Percentiles rank a stretch among this genome's conserved stretches.
These are phyloP conservation scores for Sporisorium graminicola DNA, from an alignment of 1,284 basidiomycete species.

Conservation along the genomic window DNA sequence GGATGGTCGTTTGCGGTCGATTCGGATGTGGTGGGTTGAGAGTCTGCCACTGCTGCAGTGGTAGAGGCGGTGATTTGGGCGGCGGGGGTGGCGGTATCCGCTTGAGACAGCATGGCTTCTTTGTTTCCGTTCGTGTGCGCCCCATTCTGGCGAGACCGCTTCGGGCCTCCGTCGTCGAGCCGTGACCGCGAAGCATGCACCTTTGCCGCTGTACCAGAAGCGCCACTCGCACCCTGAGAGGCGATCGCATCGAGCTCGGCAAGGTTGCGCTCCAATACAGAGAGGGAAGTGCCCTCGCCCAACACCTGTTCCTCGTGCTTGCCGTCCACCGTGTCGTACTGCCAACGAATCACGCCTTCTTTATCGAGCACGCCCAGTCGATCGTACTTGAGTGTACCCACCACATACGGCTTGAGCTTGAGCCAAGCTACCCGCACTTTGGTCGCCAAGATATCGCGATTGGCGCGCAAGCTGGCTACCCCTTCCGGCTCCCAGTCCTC, in stretches of 20 bases:
- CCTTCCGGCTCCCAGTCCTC: conserved; percentile 48
- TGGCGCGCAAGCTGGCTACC: conserved; percentile 48
- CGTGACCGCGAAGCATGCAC: conserved; percentile 10
- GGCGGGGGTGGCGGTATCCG: neutral
- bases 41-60: neutral
- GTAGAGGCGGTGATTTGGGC: neutral
- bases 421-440: conserved; percentile 62
- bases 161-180: neutral
- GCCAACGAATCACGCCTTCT: conserved; percentile 58
- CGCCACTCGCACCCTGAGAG: neutral
- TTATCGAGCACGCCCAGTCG: conserved; percentile 46
- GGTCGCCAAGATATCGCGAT: conserved; percentile 63
- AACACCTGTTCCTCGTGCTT: conserved; percentile 52
- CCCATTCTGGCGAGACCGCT: conserved; percentile 4
- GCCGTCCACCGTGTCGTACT: conserved; percentile 53
- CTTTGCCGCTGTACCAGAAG: conserved; percentile 6
- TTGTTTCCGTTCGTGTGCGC: conserved; percentile 1
- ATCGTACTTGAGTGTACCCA: conserved; percentile 56
- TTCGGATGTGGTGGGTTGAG: conserved; percentile 5
- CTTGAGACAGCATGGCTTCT: too few species aligned
- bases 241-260: conserved; percentile 48
- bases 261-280: conserved; percentile 49
- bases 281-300: conserved; percentile 56
- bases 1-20: neutral
- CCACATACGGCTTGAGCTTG: conserved; percentile 57